Evolutionary conservation across 1,139 yeast species (phyloP), one percentile per base, ranked within the genome.

Genomic region (Candida sanyaensis): DNA sequence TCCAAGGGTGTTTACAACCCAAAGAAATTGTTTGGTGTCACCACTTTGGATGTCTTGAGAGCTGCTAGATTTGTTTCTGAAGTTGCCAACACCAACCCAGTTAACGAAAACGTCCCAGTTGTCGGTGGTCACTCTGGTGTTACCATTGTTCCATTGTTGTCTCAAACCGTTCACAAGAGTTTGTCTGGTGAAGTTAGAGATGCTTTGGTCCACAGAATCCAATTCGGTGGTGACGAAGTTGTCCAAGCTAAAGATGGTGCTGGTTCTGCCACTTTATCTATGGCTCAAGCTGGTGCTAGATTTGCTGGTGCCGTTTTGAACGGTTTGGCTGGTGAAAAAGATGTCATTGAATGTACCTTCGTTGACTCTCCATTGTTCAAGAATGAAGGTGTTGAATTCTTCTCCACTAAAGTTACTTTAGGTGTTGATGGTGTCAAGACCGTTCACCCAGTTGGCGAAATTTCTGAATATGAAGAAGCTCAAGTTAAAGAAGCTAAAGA

Each of bases 81-180:
- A 58, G 68, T 83, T 52, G 73, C 78, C 44, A 72, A 73, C 51
- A 71, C 81, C 54, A 73, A 80, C 71, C 87, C 90, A 55, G 71
- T 73, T 51, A 66, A 78, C 61, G 84, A 81, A 66, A 75, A 76
- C 61, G 83, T 92, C 51, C 87, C 96, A 41, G 97, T 92, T 55
- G 86, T 92, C 58, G 98, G 98, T 56, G 98, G 98, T 55, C 98
- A 92, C 83, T 88, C 96, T 49, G 97, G 97, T 65, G 90, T 87
- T 61, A 89, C 97, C 57, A 90, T 90, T 69, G 95, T 90, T 49
- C 97, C 98, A 58, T 75, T 92, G 59, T 81, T 88, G 64, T 87
- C 96, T 33, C 78, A 88, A 61, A 72, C 81, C 52, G 72, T 70
- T 53, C 83, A 81, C 71, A 71, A 73, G 56, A 55, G 65, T 55